A percentile compares a stretch with the other conserved stretches of the same genome.
Evolutionary conservation across 345 rosid species (phyloP).

Genomic region (Euphorbia lathyris): DNA sequence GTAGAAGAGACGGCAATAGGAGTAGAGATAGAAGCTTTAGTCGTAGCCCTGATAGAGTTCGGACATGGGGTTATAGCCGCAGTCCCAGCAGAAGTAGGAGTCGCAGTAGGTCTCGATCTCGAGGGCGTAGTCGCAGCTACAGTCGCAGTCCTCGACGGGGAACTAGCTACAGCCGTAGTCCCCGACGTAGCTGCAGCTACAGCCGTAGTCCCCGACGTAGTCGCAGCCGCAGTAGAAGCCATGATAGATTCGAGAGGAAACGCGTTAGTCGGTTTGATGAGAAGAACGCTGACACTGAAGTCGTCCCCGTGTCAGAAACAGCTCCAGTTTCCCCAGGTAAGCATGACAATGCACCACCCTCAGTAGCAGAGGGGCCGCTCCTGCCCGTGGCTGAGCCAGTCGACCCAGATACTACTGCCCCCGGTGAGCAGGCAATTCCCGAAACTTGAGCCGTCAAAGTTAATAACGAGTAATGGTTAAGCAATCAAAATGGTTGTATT

Average conservation of each 20-base stretch:
- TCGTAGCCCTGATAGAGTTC: constrained; percentile 67
- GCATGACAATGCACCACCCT: constrained; percentile 15
- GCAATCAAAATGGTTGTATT: background rate
- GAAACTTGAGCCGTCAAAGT: constrained; percentile 1
- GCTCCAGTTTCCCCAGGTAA: constrained; percentile 26
- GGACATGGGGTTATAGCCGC: constrained; percentile 47
- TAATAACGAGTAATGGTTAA: background rate
- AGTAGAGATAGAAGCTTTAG: constrained; percentile 66
- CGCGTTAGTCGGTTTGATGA: constrained; percentile 17
- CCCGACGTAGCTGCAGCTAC: background rate
- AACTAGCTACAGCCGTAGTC: constrained; percentile 20
- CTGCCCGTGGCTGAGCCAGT: constrained; percentile 21
- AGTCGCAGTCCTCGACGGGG: constrained; percentile 39
- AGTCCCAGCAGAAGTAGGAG: constrained; percentile 51
- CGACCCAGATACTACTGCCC: constrained; percentile 12
- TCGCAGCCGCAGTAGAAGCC: constrained; percentile 6
- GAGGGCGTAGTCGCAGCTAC: constrained; percentile 30
- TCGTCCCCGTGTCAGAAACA: constrained; percentile 20
- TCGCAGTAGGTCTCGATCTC: constrained; percentile 31
- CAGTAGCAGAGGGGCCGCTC: constrained; percentile 11
- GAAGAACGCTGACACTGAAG: constrained; percentile 29
- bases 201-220: constrained; percentile 28
- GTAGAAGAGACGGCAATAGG: constrained; percentile 57
- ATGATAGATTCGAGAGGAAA: constrained; percentile 50
- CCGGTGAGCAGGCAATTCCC: constrained; percentile 2